A percentile compares a stretch with the other conserved stretches of the same genome.
Conservation (phyloP, 805 yeast species). For the Saccharomycopsis javanensis region DNA sequence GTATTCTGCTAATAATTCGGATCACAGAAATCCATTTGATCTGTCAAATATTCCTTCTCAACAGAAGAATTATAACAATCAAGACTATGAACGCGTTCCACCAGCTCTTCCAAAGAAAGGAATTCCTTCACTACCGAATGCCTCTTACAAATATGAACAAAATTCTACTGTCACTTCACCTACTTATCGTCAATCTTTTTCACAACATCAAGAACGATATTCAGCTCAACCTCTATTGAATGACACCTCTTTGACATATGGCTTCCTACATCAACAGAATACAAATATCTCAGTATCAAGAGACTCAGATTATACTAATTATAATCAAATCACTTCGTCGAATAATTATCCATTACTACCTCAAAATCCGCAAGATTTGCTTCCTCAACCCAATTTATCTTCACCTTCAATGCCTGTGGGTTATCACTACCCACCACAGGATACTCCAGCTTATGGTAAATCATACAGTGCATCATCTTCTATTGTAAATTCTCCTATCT, state of each 20-base stretch:
- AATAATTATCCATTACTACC: background rate
- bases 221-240: background rate
- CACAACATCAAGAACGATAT: background rate
- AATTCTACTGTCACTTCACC: background rate
- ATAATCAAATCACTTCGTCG: too few species aligned
- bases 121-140: background rate
- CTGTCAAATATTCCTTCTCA: background rate
- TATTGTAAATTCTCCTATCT: background rate
- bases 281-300: background rate
- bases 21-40: background rate
- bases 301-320: too few species aligned
- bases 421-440: background rate
- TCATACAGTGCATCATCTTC: background rate
- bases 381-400: background rate
- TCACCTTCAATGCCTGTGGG: background rate
- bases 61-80: background rate
- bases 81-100: background rate
- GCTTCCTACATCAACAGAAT: background rate
- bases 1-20: background rate
- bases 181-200: background rate
- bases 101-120: background rate
- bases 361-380: background rate
- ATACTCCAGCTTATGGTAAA: background rate
- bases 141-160: background rate
- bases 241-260: background rate